Percentiles rank a stretch among this genome's conserved stretches.
Conservation (phyloP, 192 early-diverging fungal genomes). For the Mortierella antarctica region DNA sequence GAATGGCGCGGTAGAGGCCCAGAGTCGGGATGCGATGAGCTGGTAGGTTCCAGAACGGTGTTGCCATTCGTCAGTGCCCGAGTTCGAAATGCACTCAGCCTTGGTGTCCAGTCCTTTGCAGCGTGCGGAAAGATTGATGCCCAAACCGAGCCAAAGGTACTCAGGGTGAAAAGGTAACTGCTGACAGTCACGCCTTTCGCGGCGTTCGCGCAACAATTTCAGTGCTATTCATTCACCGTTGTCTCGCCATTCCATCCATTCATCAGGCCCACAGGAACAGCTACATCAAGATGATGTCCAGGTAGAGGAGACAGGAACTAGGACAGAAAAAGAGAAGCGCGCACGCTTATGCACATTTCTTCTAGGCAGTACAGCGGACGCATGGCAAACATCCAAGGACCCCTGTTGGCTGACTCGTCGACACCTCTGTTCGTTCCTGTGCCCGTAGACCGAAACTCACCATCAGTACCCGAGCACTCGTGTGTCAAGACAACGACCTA, state of each 20-base stretch:
- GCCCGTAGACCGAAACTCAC: constrained; percentile 33
- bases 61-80: not conserved
- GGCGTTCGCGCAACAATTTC: too few species aligned
- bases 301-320: constrained; percentile 4
- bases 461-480: constrained; percentile 52
- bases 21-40: constrained; percentile 49
- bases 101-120: too few species aligned
- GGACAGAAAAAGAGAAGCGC: not conserved
- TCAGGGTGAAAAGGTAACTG: too few species aligned
- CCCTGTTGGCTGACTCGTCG: too few species aligned
- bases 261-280: not conserved
- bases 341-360: not conserved
- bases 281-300: constrained; percentile 40
- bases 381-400: too few species aligned
- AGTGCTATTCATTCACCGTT: too few species aligned
- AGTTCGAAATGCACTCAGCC: too few species aligned
- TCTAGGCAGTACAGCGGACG: too few species aligned
- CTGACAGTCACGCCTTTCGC: too few species aligned
- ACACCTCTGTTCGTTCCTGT: not conserved
- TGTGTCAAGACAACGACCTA: constrained; percentile 66
- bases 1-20: constrained; percentile 38
- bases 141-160: too few species aligned
- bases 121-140: too few species aligned
- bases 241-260: too few species aligned
- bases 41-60: constrained; percentile 53